Conservation (phyloP, 306 rosid genomes). For the Canavalia gladiata region DNA sequence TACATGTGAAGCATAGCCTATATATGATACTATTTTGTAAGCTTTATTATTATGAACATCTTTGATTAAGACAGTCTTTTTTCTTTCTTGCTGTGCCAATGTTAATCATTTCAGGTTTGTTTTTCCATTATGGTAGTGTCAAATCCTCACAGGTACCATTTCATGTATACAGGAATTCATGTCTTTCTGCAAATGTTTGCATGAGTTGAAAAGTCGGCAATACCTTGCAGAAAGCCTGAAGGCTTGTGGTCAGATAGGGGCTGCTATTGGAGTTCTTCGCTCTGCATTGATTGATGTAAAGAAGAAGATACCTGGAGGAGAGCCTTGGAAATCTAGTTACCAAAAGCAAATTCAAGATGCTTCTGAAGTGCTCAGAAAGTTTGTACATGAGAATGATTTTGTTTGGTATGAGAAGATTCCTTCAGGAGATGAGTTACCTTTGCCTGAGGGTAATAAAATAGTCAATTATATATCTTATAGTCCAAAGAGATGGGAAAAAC, state of each 20-base stretch:
- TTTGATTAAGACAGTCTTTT: neutral
- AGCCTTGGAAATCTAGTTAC: conserved; percentile 62
- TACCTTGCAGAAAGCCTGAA: conserved; percentile 65
- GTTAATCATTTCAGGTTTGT: neutral
- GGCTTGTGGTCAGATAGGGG: conserved; percentile 63
- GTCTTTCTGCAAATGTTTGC: conserved; percentile 62
- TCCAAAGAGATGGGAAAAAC: conserved; percentile 76
- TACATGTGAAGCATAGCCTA: neutral
- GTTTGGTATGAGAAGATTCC: conserved; percentile 76
- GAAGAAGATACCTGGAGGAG: conserved; percentile 59
- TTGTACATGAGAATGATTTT: conserved; percentile 71
- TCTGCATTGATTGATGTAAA: conserved; percentile 52
- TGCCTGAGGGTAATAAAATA: conserved; percentile 64
- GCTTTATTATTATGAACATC: neutral
- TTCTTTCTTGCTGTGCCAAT: conserved; percentile 29
- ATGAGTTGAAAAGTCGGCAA: conserved; percentile 67
- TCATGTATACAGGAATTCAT: conserved; percentile 69
- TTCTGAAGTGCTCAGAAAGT: conserved; percentile 71
- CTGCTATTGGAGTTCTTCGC: conserved; percentile 71
- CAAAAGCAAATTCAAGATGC: conserved; percentile 56
- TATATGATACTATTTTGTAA: neutral
- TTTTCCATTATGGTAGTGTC: conserved; percentile 9
- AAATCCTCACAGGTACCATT: conserved; percentile 21
- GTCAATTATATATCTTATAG: conserved; percentile 60
- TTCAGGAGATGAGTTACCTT: conserved; percentile 57